These are phyloP conservation scores for Mimosa pudica DNA, from an alignment of 306 rosid species.

Conservation along the genomic window DNA sequence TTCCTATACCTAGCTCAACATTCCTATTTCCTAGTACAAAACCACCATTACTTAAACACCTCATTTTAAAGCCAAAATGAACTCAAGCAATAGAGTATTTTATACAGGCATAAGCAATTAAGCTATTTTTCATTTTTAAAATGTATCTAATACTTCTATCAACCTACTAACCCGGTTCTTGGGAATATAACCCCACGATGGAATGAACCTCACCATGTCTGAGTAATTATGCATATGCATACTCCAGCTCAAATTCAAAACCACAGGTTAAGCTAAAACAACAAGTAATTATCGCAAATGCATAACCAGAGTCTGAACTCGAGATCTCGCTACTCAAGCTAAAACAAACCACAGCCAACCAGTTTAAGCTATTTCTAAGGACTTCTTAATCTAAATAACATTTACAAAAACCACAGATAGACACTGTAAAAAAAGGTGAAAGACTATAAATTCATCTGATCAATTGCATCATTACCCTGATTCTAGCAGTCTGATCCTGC, in stretches of 20 bases:
- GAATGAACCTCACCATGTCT: too few relatives aligned
- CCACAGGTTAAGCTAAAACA: too few relatives aligned
- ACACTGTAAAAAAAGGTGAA: slow-evolving; percentile 6
- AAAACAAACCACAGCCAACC: too few relatives aligned
- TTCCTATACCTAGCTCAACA: background rate
- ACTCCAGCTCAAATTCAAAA: too few relatives aligned
- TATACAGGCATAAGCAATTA: background rate
- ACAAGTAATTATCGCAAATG: too few relatives aligned
- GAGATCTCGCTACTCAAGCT: too few relatives aligned
- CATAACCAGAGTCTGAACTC: too few relatives aligned
- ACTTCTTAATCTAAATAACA: background rate
- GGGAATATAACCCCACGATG: too few relatives aligned
- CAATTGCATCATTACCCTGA: slow-evolving; percentile 51
- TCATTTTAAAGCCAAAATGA: background rate
- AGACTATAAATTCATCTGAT: background rate
- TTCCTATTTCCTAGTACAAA: background rate
- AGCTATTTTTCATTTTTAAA: too few relatives aligned
- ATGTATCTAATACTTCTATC: too few relatives aligned
- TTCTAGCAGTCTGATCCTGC: slow-evolving; percentile 83
- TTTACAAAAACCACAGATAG: background rate
- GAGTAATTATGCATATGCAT: too few relatives aligned
- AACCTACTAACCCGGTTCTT: too few relatives aligned
- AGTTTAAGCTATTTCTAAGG: background rate
- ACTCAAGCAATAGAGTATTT: background rate
- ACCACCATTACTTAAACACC: background rate